Evolutionary conservation across 768 basidiomycete species (phyloP).

Genomic region (Mycena crocata): DNA sequence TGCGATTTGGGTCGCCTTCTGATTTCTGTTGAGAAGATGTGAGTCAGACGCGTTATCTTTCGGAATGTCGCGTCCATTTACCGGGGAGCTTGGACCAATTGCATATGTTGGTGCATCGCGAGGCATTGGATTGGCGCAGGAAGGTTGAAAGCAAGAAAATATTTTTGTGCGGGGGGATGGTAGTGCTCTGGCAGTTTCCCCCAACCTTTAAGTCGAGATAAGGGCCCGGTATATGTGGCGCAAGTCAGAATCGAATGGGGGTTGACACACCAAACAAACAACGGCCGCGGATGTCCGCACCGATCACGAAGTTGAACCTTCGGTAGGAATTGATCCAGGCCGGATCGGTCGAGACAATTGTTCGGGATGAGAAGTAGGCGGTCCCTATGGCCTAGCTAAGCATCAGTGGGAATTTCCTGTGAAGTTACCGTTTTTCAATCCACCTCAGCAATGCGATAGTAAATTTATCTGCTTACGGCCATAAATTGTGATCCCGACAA

Average conservation of each 20-base stretch:
- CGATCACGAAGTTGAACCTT: not conserved
- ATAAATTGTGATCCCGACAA: too few species aligned
- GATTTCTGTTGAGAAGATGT: conserved; percentile 8
- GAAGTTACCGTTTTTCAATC: not conserved
- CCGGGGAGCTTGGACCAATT: conserved; percentile 4
- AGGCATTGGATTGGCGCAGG: conserved; percentile 1
- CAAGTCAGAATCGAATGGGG: conserved; percentile 11
- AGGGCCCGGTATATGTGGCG: conserved; percentile 23
- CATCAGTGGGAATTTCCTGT: too few species aligned
- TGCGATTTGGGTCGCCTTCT: conserved; percentile 2
- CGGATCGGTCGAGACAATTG: conserved; percentile 3
- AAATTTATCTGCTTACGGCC: too few species aligned
- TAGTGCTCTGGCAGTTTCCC: conserved; percentile 8
- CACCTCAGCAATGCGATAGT: too few species aligned
- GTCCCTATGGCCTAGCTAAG: too few species aligned
- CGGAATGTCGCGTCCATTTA: conserved; percentile 9
- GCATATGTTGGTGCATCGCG: not conserved
- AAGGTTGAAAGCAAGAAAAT: not conserved
- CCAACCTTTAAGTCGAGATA: conserved; percentile 17
- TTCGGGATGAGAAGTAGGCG: conserved; percentile 13
- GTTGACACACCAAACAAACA: conserved; percentile 17
- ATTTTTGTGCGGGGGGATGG: not conserved
- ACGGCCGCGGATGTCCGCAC: conserved; percentile 11
- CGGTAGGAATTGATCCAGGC: too few species aligned
- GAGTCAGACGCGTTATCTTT: conserved; percentile 23